Conservation (phyloP, 164 flowering plant species). For the Litsea cubeba region DNA sequence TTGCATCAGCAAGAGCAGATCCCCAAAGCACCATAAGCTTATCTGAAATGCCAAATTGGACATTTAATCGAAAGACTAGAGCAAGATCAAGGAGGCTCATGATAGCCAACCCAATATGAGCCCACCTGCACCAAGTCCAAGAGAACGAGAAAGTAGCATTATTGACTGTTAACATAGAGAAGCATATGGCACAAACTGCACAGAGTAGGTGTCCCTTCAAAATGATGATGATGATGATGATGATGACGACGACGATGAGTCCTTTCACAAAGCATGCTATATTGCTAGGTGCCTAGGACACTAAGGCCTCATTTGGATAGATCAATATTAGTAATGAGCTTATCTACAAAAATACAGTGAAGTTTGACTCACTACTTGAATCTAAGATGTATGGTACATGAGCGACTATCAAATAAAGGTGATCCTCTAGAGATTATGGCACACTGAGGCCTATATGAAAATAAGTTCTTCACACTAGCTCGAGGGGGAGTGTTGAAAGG, state of each 20-base stretch:
- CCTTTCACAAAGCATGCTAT: not conserved
- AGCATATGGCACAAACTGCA: not conserved
- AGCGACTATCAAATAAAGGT: too few relatives aligned
- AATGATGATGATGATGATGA: not conserved
- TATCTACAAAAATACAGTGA: too few relatives aligned
- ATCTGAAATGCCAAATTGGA: conserved; percentile 62
- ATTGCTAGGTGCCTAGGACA: not conserved
- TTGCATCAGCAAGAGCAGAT: conserved; percentile 79
- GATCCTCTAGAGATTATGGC: too few relatives aligned
- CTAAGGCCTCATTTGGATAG: not conserved
- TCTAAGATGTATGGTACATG: too few relatives aligned
- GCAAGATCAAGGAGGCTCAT: conserved; percentile 52
- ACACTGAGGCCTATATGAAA: too few relatives aligned
- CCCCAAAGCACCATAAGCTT: conserved; percentile 74
- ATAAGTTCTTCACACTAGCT: too few relatives aligned
- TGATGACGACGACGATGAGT: not conserved
- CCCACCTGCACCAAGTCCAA: conserved; percentile 46
- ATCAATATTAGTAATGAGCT: too few relatives aligned
- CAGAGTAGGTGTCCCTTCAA: not conserved
- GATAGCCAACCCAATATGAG: conserved; percentile 60
- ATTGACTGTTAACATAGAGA: not conserved
- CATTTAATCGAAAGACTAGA: conserved; percentile 58
- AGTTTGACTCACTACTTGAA: too few relatives aligned
- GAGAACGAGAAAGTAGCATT: not conserved
- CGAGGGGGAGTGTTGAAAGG: too few relatives aligned